phyloP scores from a whole-genome alignment of 495 filamentous ascomycete species.

The Copromyces sp. region DNA sequence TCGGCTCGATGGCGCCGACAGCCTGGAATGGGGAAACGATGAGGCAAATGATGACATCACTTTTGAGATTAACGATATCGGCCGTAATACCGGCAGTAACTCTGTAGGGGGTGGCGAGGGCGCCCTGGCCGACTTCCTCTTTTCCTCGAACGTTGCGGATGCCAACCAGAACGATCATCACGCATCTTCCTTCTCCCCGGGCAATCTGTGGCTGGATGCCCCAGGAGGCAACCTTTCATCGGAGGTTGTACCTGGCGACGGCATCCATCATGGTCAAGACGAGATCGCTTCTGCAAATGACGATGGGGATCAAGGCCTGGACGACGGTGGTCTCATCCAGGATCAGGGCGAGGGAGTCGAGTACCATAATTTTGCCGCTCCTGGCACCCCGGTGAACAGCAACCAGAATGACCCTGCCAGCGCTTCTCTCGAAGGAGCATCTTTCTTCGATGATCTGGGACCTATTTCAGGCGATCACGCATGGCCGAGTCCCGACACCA shows the following conservation, averaged over 20 bases:
- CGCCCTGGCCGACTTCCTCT: no score
- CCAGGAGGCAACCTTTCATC: not conserved
- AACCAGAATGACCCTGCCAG: not conserved
- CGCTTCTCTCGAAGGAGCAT: not conserved
- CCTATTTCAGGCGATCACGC: not conserved
- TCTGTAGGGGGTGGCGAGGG: no score
- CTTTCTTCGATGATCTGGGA: not conserved
- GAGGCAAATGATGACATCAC: no score
- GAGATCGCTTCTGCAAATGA: not conserved
- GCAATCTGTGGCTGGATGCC: no score
- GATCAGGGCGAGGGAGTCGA: not conserved
- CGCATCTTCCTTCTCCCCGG: no score
- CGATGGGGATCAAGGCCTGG: not conserved
- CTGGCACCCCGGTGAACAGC: not conserved
- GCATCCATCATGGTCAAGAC: not conserved
- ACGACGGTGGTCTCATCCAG: not conserved
- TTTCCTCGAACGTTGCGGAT: no score
- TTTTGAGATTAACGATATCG: no score
- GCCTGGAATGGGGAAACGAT: not conserved
- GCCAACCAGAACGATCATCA: no score
- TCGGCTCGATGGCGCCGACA: not conserved
- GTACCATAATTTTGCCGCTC: not conserved
- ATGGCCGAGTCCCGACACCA: not conserved
- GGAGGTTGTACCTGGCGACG: not conserved
- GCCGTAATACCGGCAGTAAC: no score